A percentile compares a stretch with the other conserved stretches of the same genome.
Conservation (phyloP, 2,329 filamentous ascomycete genomes). For the Ascomycota sp. region DNA sequence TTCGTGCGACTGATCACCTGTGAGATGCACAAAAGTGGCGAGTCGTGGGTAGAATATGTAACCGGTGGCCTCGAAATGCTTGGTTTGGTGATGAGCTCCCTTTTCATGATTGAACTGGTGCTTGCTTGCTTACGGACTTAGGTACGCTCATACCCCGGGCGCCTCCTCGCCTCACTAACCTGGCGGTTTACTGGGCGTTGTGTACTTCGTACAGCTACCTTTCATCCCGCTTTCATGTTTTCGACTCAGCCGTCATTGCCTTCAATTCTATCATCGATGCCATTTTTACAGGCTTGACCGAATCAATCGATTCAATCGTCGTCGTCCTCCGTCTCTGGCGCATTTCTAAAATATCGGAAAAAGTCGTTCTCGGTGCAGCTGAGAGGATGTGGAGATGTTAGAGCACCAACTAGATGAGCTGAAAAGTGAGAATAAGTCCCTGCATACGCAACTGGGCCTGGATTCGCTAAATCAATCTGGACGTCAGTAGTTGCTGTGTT, state of each 20-base stretch:
- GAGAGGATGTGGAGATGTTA: constrained; percentile 41
- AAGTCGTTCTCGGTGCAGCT: constrained; percentile 40
- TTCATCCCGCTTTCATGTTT: constrained; percentile 35
- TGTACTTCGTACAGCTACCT: constrained; percentile 26
- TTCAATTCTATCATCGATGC: constrained; percentile 42
- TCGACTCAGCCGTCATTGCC: constrained; percentile 43
- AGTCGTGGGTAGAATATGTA: constrained; percentile 19
- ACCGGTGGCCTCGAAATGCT: constrained; percentile 23
- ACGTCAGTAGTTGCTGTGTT: constrained; percentile 1
- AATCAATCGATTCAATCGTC: constrained; percentile 46
- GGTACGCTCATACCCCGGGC: constrained; percentile 19
- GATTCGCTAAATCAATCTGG: constrained; percentile 4
- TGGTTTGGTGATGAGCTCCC: constrained; percentile 37
- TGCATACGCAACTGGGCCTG: constrained; percentile 6
- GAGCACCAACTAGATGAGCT: constrained; percentile 29
- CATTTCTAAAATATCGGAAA: constrained; percentile 50
- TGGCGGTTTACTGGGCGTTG: background rate
- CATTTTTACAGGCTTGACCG: constrained; percentile 33
- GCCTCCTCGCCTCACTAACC: background rate
- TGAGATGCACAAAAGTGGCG: constrained; percentile 18
- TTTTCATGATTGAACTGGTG: constrained; percentile 46
- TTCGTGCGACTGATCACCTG: constrained; percentile 27
- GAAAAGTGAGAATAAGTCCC: constrained; percentile 21
- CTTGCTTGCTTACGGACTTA: constrained; percentile 38
- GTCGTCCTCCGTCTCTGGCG: constrained; percentile 47